Conservation (phyloP, 2,329 filamentous ascomycete genomes). For the Aureobasidium uvarum region DNA sequence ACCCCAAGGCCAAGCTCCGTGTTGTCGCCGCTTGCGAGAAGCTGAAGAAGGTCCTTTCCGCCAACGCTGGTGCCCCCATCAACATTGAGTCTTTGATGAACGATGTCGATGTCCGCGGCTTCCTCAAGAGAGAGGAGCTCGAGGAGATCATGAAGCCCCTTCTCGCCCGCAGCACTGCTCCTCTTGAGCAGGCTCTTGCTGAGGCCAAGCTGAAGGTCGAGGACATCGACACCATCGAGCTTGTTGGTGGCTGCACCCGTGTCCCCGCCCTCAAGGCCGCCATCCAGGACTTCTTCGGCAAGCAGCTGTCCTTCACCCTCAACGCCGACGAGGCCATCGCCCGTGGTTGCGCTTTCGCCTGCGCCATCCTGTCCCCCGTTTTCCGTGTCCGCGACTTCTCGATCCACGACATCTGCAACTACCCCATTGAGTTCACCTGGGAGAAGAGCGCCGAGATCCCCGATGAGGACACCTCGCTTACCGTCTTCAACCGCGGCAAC, state of each 20-base stretch:
- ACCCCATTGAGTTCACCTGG: slow-evolving; percentile 98
- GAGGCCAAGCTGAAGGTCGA: slow-evolving; percentile 88
- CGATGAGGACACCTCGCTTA: slow-evolving; percentile 95
- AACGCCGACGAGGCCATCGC: slow-evolving; percentile 98
- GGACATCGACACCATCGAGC: slow-evolving; percentile 89
- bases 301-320: slow-evolving; percentile 88
- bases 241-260: slow-evolving; percentile 93
- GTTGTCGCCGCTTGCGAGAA: slow-evolving; percentile 89
- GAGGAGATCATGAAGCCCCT: slow-evolving; percentile 87
- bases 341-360: slow-evolving; percentile 94
- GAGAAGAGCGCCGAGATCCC: slow-evolving; percentile 98
- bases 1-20: slow-evolving; percentile 85
- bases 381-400: slow-evolving; percentile 99
- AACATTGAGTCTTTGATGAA: slow-evolving; percentile 99
- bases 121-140: slow-evolving; percentile 92
- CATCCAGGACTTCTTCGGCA: slow-evolving; percentile 88
- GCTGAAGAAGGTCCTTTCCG: slow-evolving; percentile 96
- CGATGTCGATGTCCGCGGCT: slow-evolving; percentile 83
- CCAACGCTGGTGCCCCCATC: slow-evolving; percentile 86
- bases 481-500: slow-evolving; percentile 96
- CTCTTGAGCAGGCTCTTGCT: slow-evolving; percentile 88
- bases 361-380: slow-evolving; percentile 92
- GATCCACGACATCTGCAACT: slow-evolving; percentile 95
- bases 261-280: slow-evolving; percentile 88
- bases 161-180: slow-evolving; percentile 66